Evolutionary conservation across 495 filamentous ascomycete species (phyloP).

Genomic region (Extremus antarcticus): DNA sequence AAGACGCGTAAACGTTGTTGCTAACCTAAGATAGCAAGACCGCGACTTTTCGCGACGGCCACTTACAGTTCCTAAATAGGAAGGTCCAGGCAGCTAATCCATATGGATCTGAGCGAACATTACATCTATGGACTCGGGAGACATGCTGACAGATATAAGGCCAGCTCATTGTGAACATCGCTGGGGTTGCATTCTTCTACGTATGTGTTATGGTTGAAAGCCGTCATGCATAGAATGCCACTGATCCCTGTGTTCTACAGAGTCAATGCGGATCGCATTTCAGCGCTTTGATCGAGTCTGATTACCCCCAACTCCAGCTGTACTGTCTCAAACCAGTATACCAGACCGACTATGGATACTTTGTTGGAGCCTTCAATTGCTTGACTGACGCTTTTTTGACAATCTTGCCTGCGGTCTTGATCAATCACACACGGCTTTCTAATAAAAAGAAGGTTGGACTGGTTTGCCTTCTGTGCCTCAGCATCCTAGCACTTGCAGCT

Average conservation of each 20-base stretch:
- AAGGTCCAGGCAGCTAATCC: no score
- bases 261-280: conserved; percentile 9
- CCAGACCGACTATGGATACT: conserved; percentile 15
- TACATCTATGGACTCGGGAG: no score
- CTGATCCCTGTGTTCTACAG: no score
- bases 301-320: neutral
- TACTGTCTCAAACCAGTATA: neutral
- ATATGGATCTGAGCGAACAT: no score
- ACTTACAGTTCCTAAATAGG: no score
- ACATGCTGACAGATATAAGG: no score
- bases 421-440: conserved; percentile 9
- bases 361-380: conserved; percentile 16
- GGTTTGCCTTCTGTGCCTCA: conserved; percentile 13
- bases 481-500: conserved; percentile 17
- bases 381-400: conserved; percentile 20
- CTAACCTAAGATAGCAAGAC: no score
- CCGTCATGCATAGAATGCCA: no score
- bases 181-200: neutral
- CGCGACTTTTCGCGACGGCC: no score
- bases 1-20: no score
- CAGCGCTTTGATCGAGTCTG: neutral
- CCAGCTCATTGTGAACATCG: no score
- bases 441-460: conserved; percentile 15
- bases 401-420: conserved; percentile 14
- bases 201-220: no score